These are phyloP conservation scores for Quercus aquifolioides DNA, from an alignment of 306 rosid genomes.

Conservation along the genomic window DNA sequence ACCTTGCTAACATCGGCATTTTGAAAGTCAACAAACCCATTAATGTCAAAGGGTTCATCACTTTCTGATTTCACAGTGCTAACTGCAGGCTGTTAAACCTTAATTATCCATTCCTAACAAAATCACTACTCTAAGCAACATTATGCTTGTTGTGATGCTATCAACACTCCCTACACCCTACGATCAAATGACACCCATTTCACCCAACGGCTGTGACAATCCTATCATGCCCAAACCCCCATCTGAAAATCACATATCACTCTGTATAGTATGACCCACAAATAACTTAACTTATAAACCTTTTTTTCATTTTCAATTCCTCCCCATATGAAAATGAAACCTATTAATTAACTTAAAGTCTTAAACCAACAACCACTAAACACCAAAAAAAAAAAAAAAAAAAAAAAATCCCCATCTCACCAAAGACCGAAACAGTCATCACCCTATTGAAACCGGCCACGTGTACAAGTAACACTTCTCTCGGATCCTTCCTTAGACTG, in stretches of 20 bases:
- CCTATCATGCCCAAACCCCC: background rate
- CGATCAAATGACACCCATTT: background rate
- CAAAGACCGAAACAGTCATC: background rate
- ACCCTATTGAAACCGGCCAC: constrained; percentile 17
- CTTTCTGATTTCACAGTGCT: constrained; percentile 8
- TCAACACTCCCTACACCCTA: constrained; percentile 6
- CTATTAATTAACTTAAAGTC: background rate
- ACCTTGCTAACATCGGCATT: background rate
- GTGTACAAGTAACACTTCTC: background rate
- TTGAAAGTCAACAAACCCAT: background rate
- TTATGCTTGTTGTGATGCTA: background rate
- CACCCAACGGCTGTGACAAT: constrained; percentile 15
- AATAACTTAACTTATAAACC: constrained; percentile 11
- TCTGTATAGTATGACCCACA: background rate
- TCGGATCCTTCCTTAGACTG: constrained; percentile 38
- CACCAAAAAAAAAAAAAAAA: background rate
- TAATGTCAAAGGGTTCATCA: constrained; percentile 8
- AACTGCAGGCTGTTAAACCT: constrained; percentile 40
- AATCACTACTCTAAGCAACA: constrained; percentile 29
- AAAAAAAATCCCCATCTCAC: background rate
- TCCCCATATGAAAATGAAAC: constrained; percentile 28
- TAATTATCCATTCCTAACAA: constrained; percentile 14
- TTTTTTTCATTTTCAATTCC: constrained; percentile 13
- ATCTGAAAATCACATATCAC: background rate
- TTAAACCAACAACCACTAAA: background rate